Conservation (phyloP, 176 grass and related monocot species). For the Olyra latifolia region DNA sequence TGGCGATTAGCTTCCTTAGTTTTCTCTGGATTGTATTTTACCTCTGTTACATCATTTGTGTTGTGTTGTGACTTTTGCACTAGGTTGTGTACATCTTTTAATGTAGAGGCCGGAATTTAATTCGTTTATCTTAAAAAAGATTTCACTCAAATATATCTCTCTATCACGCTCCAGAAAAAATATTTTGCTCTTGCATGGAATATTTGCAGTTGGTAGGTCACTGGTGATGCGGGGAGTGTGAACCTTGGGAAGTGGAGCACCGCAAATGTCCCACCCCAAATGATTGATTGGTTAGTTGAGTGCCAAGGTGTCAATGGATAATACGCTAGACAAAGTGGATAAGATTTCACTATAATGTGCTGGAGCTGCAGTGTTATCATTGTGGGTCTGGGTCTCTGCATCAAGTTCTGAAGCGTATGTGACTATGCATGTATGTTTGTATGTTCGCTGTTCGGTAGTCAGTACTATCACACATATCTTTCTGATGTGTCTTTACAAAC, state of each 20-base stretch:
- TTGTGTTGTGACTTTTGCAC: no score
- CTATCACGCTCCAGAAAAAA: neutral
- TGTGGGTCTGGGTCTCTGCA: constrained; percentile 6
- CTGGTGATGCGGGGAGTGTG: constrained; percentile 31
- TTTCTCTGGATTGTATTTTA: no score
- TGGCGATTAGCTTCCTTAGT: no score
- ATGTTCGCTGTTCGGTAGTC: neutral
- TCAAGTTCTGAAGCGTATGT: constrained; percentile 13
- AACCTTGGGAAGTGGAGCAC: constrained; percentile 28
- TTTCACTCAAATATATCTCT: neutral
- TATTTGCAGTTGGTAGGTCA: constrained; percentile 47
- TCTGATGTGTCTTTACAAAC: constrained; percentile 34
- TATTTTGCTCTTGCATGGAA: constrained; percentile 10
- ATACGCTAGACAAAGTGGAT: constrained; percentile 51
- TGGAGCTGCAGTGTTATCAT: constrained; percentile 16
- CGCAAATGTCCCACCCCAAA: constrained; percentile 38
- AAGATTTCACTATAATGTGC: constrained; percentile 31
- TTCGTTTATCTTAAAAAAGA: no score
- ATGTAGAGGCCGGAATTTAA: no score
- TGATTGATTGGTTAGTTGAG: constrained; percentile 45
- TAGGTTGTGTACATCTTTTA: no score
- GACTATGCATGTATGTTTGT: neutral
- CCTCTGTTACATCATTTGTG: no score
- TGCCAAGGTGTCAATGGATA: constrained; percentile 40
- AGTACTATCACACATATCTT: constrained; percentile 18